Percentiles rank a stretch among this genome's conserved stretches.
These are phyloP conservation scores for Penicillium digitatum DNA, from an alignment of 2,329 filamentous ascomycete species.

Conservation along the genomic window DNA sequence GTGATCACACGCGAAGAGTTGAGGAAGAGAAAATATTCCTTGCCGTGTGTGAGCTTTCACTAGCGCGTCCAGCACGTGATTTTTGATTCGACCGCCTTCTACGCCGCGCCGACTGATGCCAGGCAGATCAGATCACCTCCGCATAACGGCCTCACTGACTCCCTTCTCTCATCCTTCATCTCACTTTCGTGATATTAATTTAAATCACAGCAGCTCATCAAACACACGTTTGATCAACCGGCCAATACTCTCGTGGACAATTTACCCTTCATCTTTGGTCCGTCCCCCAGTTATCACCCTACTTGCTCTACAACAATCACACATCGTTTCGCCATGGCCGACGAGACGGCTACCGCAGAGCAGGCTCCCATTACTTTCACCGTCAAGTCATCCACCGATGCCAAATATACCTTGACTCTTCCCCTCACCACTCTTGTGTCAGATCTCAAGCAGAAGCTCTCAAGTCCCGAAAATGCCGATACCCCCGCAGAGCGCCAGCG, in stretches of 20 bases:
- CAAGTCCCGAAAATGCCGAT: slow-evolving; percentile 75
- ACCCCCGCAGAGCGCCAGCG: slow-evolving; percentile 84
- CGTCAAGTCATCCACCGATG: slow-evolving; percentile 93
- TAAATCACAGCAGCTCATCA: background rate
- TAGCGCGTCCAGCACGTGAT: slow-evolving; percentile 22
- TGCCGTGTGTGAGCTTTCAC: slow-evolving; percentile 24
- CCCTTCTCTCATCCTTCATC: background rate
- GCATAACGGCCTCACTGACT: slow-evolving; percentile 2
- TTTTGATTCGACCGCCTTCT: slow-evolving; percentile 38
- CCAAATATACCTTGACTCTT: slow-evolving; percentile 78
- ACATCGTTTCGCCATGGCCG: slow-evolving; percentile 35
- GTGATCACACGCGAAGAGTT: slow-evolving; percentile 7
- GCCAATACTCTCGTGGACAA: background rate
- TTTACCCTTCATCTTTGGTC: background rate
- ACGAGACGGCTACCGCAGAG: slow-evolving; percentile 46
- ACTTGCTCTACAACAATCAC: slow-evolving; percentile 7
- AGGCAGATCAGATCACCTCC: slow-evolving; percentile 6
- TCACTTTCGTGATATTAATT: background rate
- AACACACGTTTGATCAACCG: background rate
- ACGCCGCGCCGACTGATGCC: slow-evolving; percentile 18
- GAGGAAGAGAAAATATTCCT: slow-evolving; percentile 28
- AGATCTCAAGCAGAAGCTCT: slow-evolving; percentile 86
- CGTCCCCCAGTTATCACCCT: slow-evolving; percentile 13
- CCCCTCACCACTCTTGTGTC: slow-evolving; percentile 69
- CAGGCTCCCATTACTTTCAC: slow-evolving; percentile 88